Evolutionary conservation across 2,329 filamentous ascomycete species (phyloP).

Genomic region (Alternaria triticina): DNA sequence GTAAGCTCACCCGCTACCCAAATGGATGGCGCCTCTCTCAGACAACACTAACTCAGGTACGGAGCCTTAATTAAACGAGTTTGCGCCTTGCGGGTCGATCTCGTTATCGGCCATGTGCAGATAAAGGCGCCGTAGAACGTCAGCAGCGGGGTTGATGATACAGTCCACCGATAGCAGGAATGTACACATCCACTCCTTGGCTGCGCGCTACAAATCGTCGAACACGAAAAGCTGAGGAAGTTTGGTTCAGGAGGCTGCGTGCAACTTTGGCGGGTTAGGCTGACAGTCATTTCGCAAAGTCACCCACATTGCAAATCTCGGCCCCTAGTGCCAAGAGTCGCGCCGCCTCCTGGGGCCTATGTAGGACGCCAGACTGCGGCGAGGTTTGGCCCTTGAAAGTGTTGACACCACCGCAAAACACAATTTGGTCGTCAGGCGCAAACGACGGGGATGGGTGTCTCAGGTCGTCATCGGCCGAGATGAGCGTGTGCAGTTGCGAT

Average conservation of each 20-base stretch:
- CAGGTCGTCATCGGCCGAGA: neutral
- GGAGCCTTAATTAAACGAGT: constrained; percentile 34
- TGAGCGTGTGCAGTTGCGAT: neutral
- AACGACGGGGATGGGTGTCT: neutral
- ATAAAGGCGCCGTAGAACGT: constrained; percentile 13
- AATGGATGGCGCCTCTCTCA: constrained; percentile 31
- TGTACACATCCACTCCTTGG: constrained; percentile 1
- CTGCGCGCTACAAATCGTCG: constrained; percentile 5
- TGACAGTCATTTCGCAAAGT: constrained; percentile 16
- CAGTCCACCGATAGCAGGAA: neutral
- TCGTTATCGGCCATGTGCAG: constrained; percentile 8
- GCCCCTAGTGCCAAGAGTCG: constrained; percentile 23
- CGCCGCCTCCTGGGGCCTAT: constrained; percentile 7
- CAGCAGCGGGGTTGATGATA: constrained; percentile 11
- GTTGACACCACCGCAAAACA: constrained; percentile 5
- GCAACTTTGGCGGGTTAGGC: constrained; percentile 13
- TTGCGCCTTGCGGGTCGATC: constrained; percentile 5
- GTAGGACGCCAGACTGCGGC: neutral
- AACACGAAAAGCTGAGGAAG: neutral
- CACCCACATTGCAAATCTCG: constrained; percentile 12
- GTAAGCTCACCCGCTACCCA: constrained; percentile 26
- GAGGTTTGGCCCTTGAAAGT: neutral
- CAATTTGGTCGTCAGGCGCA: neutral
- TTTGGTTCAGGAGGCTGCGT: constrained; percentile 11
- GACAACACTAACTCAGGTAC: constrained; percentile 40